Evolutionary conservation across 2,329 filamentous ascomycete species (phyloP).

Genomic region (Lizonia empirigonia): DNA sequence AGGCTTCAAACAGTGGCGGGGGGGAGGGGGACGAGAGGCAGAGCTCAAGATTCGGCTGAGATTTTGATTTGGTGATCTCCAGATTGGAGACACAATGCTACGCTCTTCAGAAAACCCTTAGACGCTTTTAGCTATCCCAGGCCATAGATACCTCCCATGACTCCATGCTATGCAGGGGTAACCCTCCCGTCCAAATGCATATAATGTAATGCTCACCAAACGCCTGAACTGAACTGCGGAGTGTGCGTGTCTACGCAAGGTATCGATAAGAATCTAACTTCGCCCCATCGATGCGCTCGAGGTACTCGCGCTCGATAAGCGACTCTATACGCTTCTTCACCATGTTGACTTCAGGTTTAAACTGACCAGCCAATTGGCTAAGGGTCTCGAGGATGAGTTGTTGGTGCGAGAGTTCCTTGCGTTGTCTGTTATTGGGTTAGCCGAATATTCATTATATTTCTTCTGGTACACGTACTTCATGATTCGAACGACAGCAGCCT

Average conservation of each 20-base stretch:
- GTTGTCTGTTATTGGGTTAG: conserved; percentile 61
- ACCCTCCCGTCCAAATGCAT: conserved; percentile 14
- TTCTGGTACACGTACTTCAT: conserved; percentile 72
- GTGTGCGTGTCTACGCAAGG: conserved; percentile 59
- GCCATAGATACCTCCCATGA: conserved; percentile 2
- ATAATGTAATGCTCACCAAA: conserved; percentile 11
- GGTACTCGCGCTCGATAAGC: conserved; percentile 76
- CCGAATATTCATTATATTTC: background rate
- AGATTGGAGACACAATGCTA: background rate
- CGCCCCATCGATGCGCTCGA: conserved; percentile 74
- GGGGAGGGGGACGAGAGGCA: background rate
- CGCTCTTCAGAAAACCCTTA: background rate
- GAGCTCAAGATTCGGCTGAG: background rate
- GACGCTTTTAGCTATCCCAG: conserved; percentile 2
- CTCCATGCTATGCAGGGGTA: conserved; percentile 15
- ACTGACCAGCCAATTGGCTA: conserved; percentile 69
- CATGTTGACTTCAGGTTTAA: conserved; percentile 76
- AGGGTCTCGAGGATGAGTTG: conserved; percentile 75
- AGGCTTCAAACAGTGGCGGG: background rate
- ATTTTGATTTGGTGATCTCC: conserved; percentile 3
- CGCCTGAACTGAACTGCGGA: conserved; percentile 7
- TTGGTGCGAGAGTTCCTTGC: conserved; percentile 72
- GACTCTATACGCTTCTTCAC: conserved; percentile 84
- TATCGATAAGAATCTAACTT: conserved; percentile 70
- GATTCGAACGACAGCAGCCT: conserved; percentile 78